Base-by-base conservation (phyloP, 1,284 basidiomycete genomes). In the Malassezia pachydermatis region DNA sequence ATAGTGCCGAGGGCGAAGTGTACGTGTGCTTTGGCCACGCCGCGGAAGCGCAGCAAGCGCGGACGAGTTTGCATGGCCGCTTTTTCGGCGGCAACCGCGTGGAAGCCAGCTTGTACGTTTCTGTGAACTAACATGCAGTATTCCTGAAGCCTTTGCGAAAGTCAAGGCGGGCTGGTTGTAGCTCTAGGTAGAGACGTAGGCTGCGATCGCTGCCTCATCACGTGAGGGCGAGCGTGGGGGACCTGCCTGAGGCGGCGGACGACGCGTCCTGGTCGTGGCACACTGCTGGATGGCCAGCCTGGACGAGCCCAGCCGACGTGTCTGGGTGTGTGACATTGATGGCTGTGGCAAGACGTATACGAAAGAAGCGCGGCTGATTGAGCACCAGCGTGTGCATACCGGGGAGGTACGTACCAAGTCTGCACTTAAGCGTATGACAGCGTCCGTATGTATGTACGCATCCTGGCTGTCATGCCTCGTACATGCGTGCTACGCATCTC, bases 41-140 rank as follows among this genome's bases (percentile, higher is more conserved):
- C 53, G 84, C 88, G 10, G 76, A 79, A 17, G 87, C 92, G 16
- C 83, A 83, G 66, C 80, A 82, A 46, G 88, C 90, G 38, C 77
- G 92, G 46, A 80, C 85, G 66, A 86, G 86, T 57, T 79, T 99
- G 45, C 86, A 94, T 63, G 88, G 88, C 38, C 84, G 92, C 14
- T 70, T 58, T 54, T 71, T 71, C 35, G 67, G 63, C 9, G 68
- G 68, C 20, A 63, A 60, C 41, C 57, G 54, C 1, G 62, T 71
- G 44, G 58, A 57, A 30, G 68, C 67, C n/a, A 56, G 53, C 35
- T 70, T 59, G 63, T 66, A 44, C 57, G 64, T 65, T 22, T 3
- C 7, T 6, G 14, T 17, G 30, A n/a, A 27, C 45, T 36, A 4
- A 45, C 35, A 17, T 8, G 13, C 45, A 48, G 45, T 17, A 34